Evolutionary conservation across 352 stramenopile genomes (phyloP), one percentile per base, ranked within the genome.

Genomic region (Globisporangium iwayamae): DNA sequence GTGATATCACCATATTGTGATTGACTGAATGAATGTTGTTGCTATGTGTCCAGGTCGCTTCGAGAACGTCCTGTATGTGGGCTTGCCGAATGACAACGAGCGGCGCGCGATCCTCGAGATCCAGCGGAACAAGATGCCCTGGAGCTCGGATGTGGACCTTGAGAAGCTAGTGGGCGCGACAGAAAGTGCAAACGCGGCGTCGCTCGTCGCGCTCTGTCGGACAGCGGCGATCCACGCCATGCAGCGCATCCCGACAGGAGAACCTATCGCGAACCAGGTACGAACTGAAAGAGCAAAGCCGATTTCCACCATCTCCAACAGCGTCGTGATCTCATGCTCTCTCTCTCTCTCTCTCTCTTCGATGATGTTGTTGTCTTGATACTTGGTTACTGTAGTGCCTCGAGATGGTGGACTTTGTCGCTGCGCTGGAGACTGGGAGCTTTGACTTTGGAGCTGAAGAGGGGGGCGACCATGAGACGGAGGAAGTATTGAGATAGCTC

Each of bases 51-150:
- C 41, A 91, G 83, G 85, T 63, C 83, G 85, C 2, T 96, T 94
- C 60, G 87, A 94, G 59, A 92, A 96, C 60, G 74, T 93, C 20
- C 69, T 93, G 18, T 87, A 87, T 58, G 85, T 94, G 32, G 85
- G 84, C 0, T 48, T 94, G 2, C 87, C 87, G 0, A 78, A 74
- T 20, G 39, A 47, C 0, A 72, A 68, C 32, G 85, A 92, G 65
- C 76, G 87, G 10, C 66, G 62, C 25, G 70, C 82, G 34, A 94
- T 96, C 43, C 62, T 96, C 10, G 62, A 85, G 36, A 78, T 91
- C 41, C 83, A 92, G 59, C 61, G 66, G 45, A 45, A 55, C 9
- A 86, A 81, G 65, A 95, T 95, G 87, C 80, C 83, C 4, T 94
- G 85, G 87, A 69, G 73, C 28, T 34, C 60, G 11, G 67, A 89